These are phyloP conservation scores for Manihot esculenta DNA, from an alignment of 441 rosid genomes.

Conservation along the genomic window DNA sequence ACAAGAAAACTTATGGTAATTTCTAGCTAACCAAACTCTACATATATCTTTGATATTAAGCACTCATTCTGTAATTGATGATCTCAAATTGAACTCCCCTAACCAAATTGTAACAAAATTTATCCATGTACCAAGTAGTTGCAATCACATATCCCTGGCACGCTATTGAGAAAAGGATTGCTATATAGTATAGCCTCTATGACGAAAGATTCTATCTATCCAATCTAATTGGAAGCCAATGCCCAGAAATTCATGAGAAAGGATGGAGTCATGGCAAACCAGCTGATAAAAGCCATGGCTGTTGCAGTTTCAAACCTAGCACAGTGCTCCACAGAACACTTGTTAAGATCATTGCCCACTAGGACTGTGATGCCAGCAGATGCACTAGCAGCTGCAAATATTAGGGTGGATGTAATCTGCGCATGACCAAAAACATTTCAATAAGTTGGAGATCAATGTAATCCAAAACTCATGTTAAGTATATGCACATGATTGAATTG, in stretches of 20 bases:
- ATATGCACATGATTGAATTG: background rate
- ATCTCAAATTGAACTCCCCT: background rate
- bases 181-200: background rate
- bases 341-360: constrained; percentile 54
- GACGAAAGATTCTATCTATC: constrained; percentile 1
- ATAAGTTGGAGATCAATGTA: background rate
- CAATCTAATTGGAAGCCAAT: constrained; percentile 57
- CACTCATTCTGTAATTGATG: background rate
- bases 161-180: constrained; percentile 9
- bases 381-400: constrained; percentile 83
- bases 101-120: constrained; percentile 22
- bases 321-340: constrained; percentile 57
- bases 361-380: constrained; percentile 89
- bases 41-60: background rate
- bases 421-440: constrained; percentile 11
- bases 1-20: background rate
- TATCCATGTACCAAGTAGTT: constrained; percentile 20
- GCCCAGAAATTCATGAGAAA: constrained; percentile 78
- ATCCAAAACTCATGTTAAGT: background rate
- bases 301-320: constrained; percentile 69
- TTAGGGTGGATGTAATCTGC: constrained; percentile 77
- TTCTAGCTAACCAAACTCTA: background rate
- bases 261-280: constrained; percentile 72
- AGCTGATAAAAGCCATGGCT: constrained; percentile 83
- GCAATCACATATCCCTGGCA: constrained; percentile 18